phyloP scores from a whole-genome alignment of 2,329 filamentous ascomycete genomes.

The Beauveria caledonica region DNA sequence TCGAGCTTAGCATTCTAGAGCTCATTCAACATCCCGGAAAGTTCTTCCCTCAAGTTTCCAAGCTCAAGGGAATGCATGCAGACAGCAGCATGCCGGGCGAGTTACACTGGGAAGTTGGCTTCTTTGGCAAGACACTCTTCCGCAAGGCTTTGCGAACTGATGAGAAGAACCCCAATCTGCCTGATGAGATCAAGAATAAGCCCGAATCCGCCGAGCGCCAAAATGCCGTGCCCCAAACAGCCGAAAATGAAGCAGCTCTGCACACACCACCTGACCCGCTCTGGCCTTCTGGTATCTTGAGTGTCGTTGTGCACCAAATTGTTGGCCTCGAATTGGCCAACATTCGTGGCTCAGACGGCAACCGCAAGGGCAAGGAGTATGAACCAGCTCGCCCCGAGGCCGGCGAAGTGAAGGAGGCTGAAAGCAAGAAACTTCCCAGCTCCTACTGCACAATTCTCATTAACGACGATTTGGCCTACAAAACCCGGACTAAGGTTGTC shows the following conservation, averaged over 20 bases:
- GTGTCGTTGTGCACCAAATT: slow-evolving; percentile 84
- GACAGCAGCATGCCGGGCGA: slow-evolving; percentile 87
- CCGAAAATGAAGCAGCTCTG: slow-evolving; percentile 72
- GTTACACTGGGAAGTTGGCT: slow-evolving; percentile 93
- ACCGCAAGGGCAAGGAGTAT: slow-evolving; percentile 75
- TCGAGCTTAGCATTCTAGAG: slow-evolving; percentile 88
- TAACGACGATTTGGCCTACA: slow-evolving; percentile 86
- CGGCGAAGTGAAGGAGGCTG: slow-evolving; percentile 81
- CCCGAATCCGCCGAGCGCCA: slow-evolving; percentile 74
- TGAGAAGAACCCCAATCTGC: slow-evolving; percentile 72
- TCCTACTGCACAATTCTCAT: slow-evolving; percentile 88
- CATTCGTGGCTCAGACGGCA: slow-evolving; percentile 75
- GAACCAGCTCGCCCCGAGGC: slow-evolving; percentile 75
- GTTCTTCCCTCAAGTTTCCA: slow-evolving; percentile 86
- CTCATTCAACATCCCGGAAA: slow-evolving; percentile 86
- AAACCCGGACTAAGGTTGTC: slow-evolving; percentile 89
- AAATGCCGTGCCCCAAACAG: slow-evolving; percentile 63
- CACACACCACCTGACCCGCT: slow-evolving; percentile 92
- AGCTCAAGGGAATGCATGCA: slow-evolving; percentile 72
- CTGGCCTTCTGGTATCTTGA: slow-evolving; percentile 87
- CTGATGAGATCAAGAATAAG: slow-evolving; percentile 62
- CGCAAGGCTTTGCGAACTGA: slow-evolving; percentile 76
- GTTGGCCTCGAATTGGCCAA: slow-evolving; percentile 91
- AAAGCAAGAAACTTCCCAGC: slow-evolving; percentile 70
- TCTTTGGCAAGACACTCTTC: slow-evolving; percentile 86